Conservation (phyloP, 768 basidiomycete species). For the Hygrophoropsis aurantiaca region DNA sequence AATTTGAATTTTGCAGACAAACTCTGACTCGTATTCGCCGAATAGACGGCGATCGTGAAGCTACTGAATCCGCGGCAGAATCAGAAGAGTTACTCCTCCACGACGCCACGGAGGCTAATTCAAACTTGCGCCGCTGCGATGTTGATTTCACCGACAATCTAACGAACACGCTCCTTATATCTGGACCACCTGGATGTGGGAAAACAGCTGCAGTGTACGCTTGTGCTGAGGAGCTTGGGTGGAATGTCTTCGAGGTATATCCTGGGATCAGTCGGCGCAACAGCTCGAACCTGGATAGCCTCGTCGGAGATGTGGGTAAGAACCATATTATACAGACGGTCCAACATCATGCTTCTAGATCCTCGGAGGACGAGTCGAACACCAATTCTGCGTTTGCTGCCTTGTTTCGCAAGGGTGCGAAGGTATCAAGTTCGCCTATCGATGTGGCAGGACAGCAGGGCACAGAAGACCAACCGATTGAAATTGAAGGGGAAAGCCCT, state of each 20-base stretch:
- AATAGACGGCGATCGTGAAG: not conserved
- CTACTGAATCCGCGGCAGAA: conserved; percentile 1
- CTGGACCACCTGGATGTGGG: conserved; percentile 81
- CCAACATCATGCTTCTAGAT: conserved; percentile 8
- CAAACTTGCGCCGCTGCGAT: conserved; percentile 10
- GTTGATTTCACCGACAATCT: conserved; percentile 46
- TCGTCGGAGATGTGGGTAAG: conserved; percentile 91
- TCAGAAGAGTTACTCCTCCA: conserved; percentile 4
- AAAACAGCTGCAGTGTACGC: conserved; percentile 95
- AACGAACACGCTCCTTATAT: conserved; percentile 83
- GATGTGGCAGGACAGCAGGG: conserved; percentile 9
- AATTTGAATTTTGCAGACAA: conserved; percentile 25
- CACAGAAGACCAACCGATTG: conserved; percentile 19
- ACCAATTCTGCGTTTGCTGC: conserved; percentile 12
- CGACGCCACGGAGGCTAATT: conserved; percentile 7
- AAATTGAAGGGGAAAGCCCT: conserved; percentile 13
- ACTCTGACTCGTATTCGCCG: conserved; percentile 19
- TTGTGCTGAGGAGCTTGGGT: conserved; percentile 89
- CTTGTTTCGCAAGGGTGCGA: conserved; percentile 14
- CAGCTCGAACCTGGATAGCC: conserved; percentile 70
- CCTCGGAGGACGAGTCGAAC: conserved; percentile 6
- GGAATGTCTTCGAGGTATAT: conserved; percentile 96
- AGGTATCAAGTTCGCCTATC: conserved; percentile 1
- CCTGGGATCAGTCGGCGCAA: conserved; percentile 92
- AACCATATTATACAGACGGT: conserved; percentile 75